phyloP scores from a whole-genome alignment of 2,329 filamentous ascomycete genomes.

The Lasiodiplodia sp. region DNA sequence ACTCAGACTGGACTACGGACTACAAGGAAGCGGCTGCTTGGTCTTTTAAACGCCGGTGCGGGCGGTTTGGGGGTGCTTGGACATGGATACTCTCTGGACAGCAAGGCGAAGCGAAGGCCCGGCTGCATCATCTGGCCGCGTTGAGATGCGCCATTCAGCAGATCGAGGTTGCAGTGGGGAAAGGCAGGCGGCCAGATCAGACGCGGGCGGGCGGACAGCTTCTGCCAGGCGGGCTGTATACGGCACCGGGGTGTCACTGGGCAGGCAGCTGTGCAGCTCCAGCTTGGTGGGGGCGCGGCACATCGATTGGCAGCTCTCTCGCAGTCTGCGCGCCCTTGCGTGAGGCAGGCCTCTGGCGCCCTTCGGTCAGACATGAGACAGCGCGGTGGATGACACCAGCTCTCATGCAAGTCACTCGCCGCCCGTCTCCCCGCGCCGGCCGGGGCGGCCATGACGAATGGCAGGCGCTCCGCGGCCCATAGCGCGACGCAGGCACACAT shows the following conservation, averaged over 20 bases:
- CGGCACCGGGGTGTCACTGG: conserved; percentile 29
- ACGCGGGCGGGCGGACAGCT: conserved; percentile 20
- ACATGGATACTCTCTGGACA: conserved; percentile 19
- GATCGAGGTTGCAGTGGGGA: conserved; percentile 30
- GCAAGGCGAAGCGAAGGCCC: conserved; percentile 27
- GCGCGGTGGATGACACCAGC: conserved; percentile 26
- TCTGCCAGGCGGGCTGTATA: conserved; percentile 30
- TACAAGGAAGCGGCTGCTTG: conserved; percentile 21
- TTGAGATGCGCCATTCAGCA: conserved; percentile 27
- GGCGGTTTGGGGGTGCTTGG: background rate
- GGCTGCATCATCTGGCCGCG: conserved; percentile 29
- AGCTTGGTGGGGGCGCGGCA: conserved; percentile 26
- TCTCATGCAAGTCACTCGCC: conserved; percentile 26
- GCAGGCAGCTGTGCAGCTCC: conserved; percentile 15
- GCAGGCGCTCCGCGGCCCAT: conserved; percentile 17
- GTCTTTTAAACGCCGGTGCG: conserved; percentile 23
- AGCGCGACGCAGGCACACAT: conserved; percentile 23
- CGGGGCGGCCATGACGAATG: conserved; percentile 26
- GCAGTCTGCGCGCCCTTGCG: conserved; percentile 26
- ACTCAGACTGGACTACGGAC: conserved; percentile 20
- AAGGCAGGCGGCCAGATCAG: conserved; percentile 29
- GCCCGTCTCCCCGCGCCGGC: conserved; percentile 28
- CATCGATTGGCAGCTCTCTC: conserved; percentile 30
- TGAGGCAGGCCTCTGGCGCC: conserved; percentile 17
- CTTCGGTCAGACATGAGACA: conserved; percentile 31